Conservation (phyloP, 208 protist genomes). For the Crithidia expoeki region DNA sequence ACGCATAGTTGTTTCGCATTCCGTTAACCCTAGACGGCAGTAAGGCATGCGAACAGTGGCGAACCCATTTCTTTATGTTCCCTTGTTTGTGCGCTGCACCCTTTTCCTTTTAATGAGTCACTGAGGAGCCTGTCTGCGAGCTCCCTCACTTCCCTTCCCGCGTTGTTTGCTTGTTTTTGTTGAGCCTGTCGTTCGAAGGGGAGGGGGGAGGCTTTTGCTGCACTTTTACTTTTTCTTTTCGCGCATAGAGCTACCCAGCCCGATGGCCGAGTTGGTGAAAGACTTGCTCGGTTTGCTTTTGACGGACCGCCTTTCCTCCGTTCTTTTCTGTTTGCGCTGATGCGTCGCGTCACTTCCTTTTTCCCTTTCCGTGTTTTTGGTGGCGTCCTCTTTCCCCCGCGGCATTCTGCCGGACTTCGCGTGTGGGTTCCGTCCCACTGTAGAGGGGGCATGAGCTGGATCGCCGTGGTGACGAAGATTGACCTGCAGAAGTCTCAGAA, state of each 20-base stretch:
- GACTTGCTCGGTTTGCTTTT: background rate
- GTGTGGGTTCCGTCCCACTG: background rate
- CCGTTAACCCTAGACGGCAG: background rate
- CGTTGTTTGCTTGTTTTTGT: too few relatives aligned
- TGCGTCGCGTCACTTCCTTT: background rate
- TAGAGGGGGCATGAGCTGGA: background rate
- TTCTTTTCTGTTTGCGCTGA: conserved; percentile 12
- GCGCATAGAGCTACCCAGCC: too few relatives aligned
- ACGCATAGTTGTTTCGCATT: conserved; percentile 13
- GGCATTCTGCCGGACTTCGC: background rate
- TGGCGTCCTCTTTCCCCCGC: background rate
- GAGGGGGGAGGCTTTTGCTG: too few relatives aligned
- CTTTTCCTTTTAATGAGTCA: background rate
- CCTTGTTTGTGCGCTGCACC: background rate
- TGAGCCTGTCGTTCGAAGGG: too few relatives aligned
- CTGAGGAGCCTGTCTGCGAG: background rate
- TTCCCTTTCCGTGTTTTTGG: conserved; percentile 8
- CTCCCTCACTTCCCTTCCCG: background rate
- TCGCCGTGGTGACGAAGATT: background rate
- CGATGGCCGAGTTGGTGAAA: background rate
- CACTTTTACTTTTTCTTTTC: too few relatives aligned
- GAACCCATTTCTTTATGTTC: background rate
- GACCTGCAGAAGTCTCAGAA: too few relatives aligned
- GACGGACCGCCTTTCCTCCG: background rate
- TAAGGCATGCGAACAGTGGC: background rate